phyloP scores from a whole-genome alignment of 371 early-diverging fungal genomes.

The Mucor racemosus region DNA sequence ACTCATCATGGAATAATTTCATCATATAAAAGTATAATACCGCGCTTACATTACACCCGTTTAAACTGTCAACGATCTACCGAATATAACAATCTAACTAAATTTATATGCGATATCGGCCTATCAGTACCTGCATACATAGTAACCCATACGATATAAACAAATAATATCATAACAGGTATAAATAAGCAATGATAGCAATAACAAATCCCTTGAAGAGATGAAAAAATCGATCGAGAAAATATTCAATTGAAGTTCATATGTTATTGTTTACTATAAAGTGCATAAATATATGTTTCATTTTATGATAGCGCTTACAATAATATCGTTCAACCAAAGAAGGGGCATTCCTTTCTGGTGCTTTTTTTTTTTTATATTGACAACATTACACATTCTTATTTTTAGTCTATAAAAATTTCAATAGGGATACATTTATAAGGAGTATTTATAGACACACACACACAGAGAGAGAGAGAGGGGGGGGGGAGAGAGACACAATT shows the following conservation, averaged over 20 bases:
- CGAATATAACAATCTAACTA: not conserved
- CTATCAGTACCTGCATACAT: not conserved
- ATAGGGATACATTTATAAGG: too few relatives aligned
- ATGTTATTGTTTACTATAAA: not conserved
- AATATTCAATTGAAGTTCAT: not conserved
- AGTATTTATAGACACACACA: too few relatives aligned
- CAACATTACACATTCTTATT: conserved; percentile 1
- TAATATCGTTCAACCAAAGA: too few relatives aligned
- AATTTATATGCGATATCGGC: not conserved
- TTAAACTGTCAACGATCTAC: not conserved
- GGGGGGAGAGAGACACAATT: too few relatives aligned
- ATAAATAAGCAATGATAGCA: not conserved
- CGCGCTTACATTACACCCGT: not conserved
- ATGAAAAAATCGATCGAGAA: conserved; percentile 2
- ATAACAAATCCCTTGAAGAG: conserved; percentile 10
- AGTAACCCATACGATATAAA: not conserved
- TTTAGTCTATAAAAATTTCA: not conserved
- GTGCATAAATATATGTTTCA: too few relatives aligned
- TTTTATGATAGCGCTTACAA: too few relatives aligned
- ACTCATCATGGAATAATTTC: not conserved
- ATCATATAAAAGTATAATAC: not conserved
- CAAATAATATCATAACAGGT: not conserved
- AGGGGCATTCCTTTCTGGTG: too few relatives aligned
- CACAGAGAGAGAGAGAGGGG: too few relatives aligned
- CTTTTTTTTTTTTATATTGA: not conserved